phyloP scores from a whole-genome alignment of 495 filamentous ascomycete species.

The Astrothelium subdiscretum region DNA sequence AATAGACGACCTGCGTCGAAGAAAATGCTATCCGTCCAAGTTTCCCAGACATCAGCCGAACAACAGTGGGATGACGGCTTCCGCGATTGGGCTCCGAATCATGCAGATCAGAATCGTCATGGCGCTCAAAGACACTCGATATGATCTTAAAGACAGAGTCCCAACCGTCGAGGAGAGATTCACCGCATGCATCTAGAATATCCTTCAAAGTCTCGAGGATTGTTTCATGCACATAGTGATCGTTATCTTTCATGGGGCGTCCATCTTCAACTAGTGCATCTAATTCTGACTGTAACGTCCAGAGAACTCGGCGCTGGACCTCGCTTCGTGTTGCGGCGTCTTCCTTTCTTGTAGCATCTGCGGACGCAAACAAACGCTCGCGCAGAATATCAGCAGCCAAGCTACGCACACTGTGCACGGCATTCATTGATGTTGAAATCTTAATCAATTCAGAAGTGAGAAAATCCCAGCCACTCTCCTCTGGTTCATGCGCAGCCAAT shows the following conservation, averaged over 20 bases:
- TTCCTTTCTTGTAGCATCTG: conserved; percentile 12
- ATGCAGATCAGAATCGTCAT: background rate
- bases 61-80: background rate
- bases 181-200: conserved; percentile 81
- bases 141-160: conserved; percentile 74
- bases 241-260: conserved; percentile 40
- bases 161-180: conserved; percentile 73
- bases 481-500: conserved; percentile 50
- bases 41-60: conserved; percentile 42
- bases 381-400: conserved; percentile 50
- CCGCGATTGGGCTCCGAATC: background rate
- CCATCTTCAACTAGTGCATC: conserved; percentile 36
- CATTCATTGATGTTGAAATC: conserved; percentile 55
- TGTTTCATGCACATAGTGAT: conserved; percentile 72
- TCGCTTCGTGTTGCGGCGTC: conserved; percentile 38
- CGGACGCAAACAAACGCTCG: conserved; percentile 32
- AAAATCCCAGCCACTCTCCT: conserved; percentile 60
- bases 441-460: conserved; percentile 59
- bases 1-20: conserved; percentile 83
- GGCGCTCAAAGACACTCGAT: conserved; percentile 60
- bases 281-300: conserved; percentile 50
- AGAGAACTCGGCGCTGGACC: conserved; percentile 60
- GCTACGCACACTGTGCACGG: conserved; percentile 59
- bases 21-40: conserved; percentile 77
- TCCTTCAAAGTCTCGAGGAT: conserved; percentile 69